Evolutionary conservation across 108 stramenopile species (phyloP), one percentile per base, ranked within the genome.

Genomic region (Parietichytrium sp.): DNA sequence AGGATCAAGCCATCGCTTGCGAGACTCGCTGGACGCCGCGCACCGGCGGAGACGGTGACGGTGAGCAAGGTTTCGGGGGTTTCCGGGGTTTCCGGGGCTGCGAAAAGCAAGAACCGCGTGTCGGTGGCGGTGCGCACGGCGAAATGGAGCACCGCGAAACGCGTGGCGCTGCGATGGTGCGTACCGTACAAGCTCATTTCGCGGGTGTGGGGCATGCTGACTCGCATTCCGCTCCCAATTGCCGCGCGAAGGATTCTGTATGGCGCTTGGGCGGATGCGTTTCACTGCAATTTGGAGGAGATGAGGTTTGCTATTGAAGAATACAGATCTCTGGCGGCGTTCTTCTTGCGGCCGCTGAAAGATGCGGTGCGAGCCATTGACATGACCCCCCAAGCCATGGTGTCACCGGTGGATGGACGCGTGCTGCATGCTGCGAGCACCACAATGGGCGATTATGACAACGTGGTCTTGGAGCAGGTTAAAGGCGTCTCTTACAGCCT

Each of bases 271-370:
- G 61, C 61, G 13, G 45, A 72, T 10, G 45, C 61, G 1, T 72
- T 72, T 72, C 36, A 72, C 61, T 72, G 61, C 61, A 72, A 72
- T 42, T 42, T 72, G 16, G 61, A 72, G 38, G 61, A 72, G 42
- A 72, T 72, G 61, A 42, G 38, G 10, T 42, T 0, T 42, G 38
- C 61, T 16, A 33, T 72, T 23, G 61, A 72, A 20, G 61, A 72
- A 42, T 72, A 72, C 42, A 42, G n/a, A 33, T 72, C 61, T 7
- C 61, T 72, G 13, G 38, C 38, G 23, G 61, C 36, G 33, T 72
- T 72, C 42, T 72, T 72, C 42, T 42, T 72, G 42, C 61, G 61
- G 38, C 61, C 61, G 33, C 61, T 72, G 3, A 72, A 72, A 3
- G 38, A 33, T 6, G 61, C 38, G 38, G 7, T 72, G 15, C 61